Evolutionary conservation across 2,329 filamentous ascomycete species (phyloP).

Genomic region (Colletotrichum tanaceti): DNA sequence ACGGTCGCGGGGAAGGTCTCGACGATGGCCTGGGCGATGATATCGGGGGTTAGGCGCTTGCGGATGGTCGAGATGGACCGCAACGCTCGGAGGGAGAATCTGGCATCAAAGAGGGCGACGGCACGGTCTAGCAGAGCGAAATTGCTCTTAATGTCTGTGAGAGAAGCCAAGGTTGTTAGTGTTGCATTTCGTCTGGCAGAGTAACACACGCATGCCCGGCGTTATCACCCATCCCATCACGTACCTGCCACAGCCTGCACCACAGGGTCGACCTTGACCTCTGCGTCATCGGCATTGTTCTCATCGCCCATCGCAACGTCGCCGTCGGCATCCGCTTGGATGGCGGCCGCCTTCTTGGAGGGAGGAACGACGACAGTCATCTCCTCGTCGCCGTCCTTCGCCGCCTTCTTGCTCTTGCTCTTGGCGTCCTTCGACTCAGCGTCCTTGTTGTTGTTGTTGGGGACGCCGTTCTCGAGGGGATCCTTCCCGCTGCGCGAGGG

Average conservation of each 20-base stretch:
- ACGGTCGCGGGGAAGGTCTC: slow-evolving; percentile 77
- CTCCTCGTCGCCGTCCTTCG: slow-evolving; percentile 78
- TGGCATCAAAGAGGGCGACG: slow-evolving; percentile 90
- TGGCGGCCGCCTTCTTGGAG: slow-evolving; percentile 71
- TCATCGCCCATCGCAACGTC: slow-evolving; percentile 78
- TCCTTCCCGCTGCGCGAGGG: slow-evolving; percentile 78
- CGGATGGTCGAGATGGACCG: slow-evolving; percentile 96
- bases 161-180: slow-evolving; percentile 42
- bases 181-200: slow-evolving; percentile 3
- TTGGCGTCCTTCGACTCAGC: slow-evolving; percentile 79
- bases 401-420: slow-evolving; percentile 71
- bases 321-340: slow-evolving; percentile 71
- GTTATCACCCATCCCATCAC: slow-evolving; percentile 40
- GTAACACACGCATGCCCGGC: background rate
- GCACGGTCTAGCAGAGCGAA: slow-evolving; percentile 92
- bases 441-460: slow-evolving; percentile 72
- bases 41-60: slow-evolving; percentile 86
- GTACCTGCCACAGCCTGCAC: slow-evolving; percentile 71
- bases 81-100: slow-evolving; percentile 93
- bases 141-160: slow-evolving; percentile 91
- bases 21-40: slow-evolving; percentile 82
- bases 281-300: slow-evolving; percentile 60
- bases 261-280: slow-evolving; percentile 69
- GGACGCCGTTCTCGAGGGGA: slow-evolving; percentile 75
- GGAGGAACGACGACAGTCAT: slow-evolving; percentile 86